Evolutionary conservation across 2,329 filamentous ascomycete genomes (phyloP).

Genomic region (Nakataea oryzae): DNA sequence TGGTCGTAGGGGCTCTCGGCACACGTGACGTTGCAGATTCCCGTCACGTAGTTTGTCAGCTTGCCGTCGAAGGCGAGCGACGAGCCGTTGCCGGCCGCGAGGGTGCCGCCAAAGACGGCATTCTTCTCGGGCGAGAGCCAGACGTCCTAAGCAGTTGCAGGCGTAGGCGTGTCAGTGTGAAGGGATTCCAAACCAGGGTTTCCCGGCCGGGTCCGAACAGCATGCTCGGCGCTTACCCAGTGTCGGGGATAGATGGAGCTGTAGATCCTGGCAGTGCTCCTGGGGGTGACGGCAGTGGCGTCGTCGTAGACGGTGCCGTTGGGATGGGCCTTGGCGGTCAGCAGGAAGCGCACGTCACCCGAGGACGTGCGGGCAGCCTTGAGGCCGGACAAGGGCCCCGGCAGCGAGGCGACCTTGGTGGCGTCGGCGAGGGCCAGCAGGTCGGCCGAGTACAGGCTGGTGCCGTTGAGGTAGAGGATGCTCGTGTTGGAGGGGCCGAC

Average conservation of each 20-base stretch:
- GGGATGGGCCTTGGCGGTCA: conserved; percentile 40
- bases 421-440: conserved; percentile 15
- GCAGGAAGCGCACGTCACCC: conserved; percentile 25
- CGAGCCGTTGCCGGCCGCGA: conserved; percentile 21
- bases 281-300: conserved; percentile 30
- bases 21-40: conserved; percentile 20
- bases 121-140: conserved; percentile 45
- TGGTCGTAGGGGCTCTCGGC: conserved; percentile 36
- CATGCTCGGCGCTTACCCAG: conserved; percentile 26
- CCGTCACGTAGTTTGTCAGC: conserved; percentile 22
- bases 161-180: background rate
- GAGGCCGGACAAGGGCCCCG: conserved; percentile 25
- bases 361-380: conserved; percentile 20
- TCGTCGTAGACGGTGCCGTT: conserved; percentile 49
- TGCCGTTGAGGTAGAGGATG: conserved; percentile 37
- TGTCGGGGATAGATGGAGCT: conserved; percentile 46
- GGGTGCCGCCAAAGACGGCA: conserved; percentile 47
- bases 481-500: conserved; percentile 38
- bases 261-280: conserved; percentile 44
- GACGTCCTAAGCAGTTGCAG: conserved; percentile 28
- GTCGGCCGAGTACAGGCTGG: conserved; percentile 27
- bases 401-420: conserved; percentile 22
- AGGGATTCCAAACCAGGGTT: too few species aligned
- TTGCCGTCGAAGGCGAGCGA: conserved; percentile 16
- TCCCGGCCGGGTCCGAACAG: too few species aligned